Base-by-base conservation (phyloP, 2,329 filamentous ascomycete species). In the Aureobasidium pullulans region DNA sequence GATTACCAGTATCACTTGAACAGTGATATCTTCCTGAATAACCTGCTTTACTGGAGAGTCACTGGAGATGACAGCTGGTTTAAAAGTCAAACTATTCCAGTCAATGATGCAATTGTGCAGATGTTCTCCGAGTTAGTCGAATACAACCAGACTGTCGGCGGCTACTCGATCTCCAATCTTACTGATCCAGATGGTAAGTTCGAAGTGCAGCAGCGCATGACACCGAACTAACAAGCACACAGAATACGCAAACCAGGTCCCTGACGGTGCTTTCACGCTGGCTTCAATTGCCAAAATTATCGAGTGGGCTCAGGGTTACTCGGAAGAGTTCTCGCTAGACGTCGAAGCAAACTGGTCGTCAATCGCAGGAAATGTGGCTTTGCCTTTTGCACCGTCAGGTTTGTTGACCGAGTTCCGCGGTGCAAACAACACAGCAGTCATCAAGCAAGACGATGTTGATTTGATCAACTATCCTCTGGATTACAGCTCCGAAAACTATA, bases 1-100 rank as follows among this genome's bases (percentile, higher is more conserved):
- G 85, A 89, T 69, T 88, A 89, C 64, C 79, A 89, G 67, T 89
- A 89, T 65, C 86, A 89, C 68, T 65, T 89, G 39, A 88, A 88
- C 64, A 84, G 84, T 7, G 86, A 88, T 64, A 87, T 89, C 64
- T 84, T 82, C 0, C 73, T 87, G 32, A 77, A 82, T 1, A 74
- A 86, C 61, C 77, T 81, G 64, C 84, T 86, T 57, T 82, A 86
- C 61, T 84, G 79, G 73, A 75, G 81, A 15, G 77, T 79, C 1
- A 84, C 81, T 48, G 84, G 84, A 15, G 82, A 87, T 66, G 78
- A 76, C 1, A 67, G 77, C 1, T 79, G 76, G 60, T 85, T 86
- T 71, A 76, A 77, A 16, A 70, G 78, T 2, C 72, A 77, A 4
- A 76, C 86, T 9, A 81, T 84, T 61, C 84, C 86, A 0, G 79